Evolutionary conservation across 345 rosid species (phyloP).

Genomic region (Turritis glabra): DNA sequence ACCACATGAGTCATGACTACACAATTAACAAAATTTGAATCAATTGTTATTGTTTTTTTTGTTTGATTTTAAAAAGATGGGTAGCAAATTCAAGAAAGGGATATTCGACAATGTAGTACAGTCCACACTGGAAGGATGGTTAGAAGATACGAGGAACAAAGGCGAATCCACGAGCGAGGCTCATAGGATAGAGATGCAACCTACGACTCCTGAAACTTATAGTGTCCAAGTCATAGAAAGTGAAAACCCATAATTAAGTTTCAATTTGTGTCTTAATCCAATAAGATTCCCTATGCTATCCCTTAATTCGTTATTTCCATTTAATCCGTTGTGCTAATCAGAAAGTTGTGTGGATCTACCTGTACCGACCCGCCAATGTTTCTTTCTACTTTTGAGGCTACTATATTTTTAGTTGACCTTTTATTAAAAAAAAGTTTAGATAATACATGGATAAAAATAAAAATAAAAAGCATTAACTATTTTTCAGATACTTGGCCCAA

Average conservation of each 20-base stretch:
- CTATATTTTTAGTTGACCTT: background rate
- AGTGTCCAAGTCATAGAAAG: slow-evolving; percentile 15
- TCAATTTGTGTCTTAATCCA: background rate
- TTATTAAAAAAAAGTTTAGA: background rate
- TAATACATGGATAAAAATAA: background rate
- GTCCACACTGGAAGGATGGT: slow-evolving; percentile 38
- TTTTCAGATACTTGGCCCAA: too few species aligned
- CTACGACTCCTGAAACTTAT: slow-evolving; percentile 12
- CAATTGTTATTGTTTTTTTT: background rate
- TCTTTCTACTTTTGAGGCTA: slow-evolving; percentile 7
- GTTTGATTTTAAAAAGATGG: slow-evolving; percentile 57
- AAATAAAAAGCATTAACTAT: too few species aligned
- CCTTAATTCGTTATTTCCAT: background rate
- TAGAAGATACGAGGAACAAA: background rate
- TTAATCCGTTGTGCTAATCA: background rate
- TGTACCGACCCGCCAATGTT: background rate
- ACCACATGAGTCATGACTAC: background rate
- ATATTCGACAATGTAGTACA: slow-evolving; percentile 43
- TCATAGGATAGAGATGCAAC: slow-evolving; percentile 33
- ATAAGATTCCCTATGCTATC: background rate
- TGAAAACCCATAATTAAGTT: slow-evolving; percentile 12
- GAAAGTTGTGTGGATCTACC: background rate
- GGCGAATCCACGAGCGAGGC: slow-evolving; percentile 29
- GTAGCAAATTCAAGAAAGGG: slow-evolving; percentile 57
- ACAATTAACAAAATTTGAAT: background rate